Conservation (phyloP, 1,139 yeast species). For the Geotrichum histeridarum region DNA sequence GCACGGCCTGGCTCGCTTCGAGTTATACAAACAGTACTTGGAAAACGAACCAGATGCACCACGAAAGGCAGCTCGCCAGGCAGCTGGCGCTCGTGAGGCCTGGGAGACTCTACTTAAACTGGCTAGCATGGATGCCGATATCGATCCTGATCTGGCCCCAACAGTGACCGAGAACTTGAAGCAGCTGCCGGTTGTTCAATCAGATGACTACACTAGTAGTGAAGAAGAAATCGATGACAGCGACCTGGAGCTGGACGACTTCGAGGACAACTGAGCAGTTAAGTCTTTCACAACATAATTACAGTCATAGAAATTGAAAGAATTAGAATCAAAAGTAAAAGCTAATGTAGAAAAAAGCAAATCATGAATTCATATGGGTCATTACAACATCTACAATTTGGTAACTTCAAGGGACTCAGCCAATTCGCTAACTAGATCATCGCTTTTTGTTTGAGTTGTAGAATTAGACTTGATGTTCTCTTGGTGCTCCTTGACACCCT, state of each 20-base stretch:
- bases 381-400: neutral
- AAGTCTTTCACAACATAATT: neutral
- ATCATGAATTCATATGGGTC: neutral
- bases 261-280: conserved; percentile 19
- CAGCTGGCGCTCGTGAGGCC: conserved; percentile 35
- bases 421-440: neutral
- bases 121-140: conserved; percentile 25
- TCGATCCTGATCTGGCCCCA: conserved; percentile 32
- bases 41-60: conserved; percentile 16
- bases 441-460: neutral
- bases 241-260: conserved; percentile 20
- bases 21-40: conserved; percentile 33
- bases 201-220: conserved; percentile 28
- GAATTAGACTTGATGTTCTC: no score
- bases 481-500: neutral
- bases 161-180: conserved; percentile 32
- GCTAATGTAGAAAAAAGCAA: neutral
- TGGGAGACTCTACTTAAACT: conserved; percentile 28
- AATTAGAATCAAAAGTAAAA: neutral
- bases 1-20: conserved; percentile 70
- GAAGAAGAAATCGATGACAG: conserved; percentile 25
- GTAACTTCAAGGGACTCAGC: neutral
- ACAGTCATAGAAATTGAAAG: neutral
- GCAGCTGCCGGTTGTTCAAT: conserved; percentile 37
- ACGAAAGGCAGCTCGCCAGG: conserved; percentile 29